A percentile compares a stretch with the other conserved stretches of the same genome.
Conservation (phyloP, 2,329 filamentous ascomycete genomes). For the Fonsecaea monophora region DNA sequence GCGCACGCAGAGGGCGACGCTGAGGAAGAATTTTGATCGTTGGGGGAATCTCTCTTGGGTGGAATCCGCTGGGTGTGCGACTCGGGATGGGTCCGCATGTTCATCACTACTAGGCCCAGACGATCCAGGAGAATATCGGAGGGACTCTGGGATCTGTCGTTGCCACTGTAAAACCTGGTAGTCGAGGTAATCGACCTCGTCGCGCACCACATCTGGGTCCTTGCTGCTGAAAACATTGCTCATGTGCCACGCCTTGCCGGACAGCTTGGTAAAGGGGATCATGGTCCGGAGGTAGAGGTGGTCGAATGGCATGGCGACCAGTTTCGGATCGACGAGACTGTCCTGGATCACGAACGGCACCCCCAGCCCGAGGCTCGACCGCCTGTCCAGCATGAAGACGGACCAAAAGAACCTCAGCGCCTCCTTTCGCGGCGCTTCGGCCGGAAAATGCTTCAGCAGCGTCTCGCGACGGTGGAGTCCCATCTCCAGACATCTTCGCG, state of each 20-base stretch:
- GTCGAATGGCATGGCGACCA: slow-evolving; percentile 15
- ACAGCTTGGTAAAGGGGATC: slow-evolving; percentile 24
- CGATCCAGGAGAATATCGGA: slow-evolving; percentile 12
- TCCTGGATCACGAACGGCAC: slow-evolving; percentile 24
- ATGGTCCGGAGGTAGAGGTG: slow-evolving; percentile 15
- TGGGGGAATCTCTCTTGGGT: too few relatives aligned
- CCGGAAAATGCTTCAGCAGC: slow-evolving; percentile 19
- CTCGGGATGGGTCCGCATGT: neutral
- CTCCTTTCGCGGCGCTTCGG: slow-evolving; percentile 1
- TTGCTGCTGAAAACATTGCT: slow-evolving; percentile 15
- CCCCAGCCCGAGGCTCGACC: slow-evolving; percentile 21
- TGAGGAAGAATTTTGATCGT: slow-evolving; percentile 13
- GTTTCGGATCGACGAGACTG: slow-evolving; percentile 14
- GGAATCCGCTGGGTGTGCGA: neutral
- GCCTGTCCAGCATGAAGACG: slow-evolving; percentile 22
- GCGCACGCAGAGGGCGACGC: slow-evolving; percentile 19
- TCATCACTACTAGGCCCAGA: neutral
- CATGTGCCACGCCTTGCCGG: slow-evolving; percentile 27
- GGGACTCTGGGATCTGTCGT: slow-evolving; percentile 15
- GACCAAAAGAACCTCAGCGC: slow-evolving; percentile 24
- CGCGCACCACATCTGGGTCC: slow-evolving; percentile 65
- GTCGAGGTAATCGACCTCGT: slow-evolving; percentile 64
- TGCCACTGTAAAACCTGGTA: slow-evolving; percentile 24
- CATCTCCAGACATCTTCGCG: slow-evolving; percentile 21
- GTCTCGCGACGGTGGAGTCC: slow-evolving; percentile 23